Conservation (phyloP, 78 protist genomes). For the Anaeramoeba flamelloides region DNA sequence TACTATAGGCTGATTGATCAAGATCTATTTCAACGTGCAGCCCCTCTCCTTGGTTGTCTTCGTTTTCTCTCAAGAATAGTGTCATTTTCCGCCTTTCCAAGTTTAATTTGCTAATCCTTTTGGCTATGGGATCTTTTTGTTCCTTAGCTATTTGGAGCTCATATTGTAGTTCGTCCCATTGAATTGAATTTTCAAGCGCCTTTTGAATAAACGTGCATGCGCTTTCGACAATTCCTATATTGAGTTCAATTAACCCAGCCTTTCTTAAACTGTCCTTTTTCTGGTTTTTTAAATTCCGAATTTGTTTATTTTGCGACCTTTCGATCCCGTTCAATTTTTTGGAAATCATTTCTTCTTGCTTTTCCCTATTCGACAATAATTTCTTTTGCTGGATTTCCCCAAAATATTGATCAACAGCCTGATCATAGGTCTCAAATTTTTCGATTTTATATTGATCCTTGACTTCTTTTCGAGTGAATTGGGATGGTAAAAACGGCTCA, state of each 20-base stretch:
- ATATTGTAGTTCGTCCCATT: conserved; percentile 54
- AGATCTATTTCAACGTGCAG: conserved; percentile 57
- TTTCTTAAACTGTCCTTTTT: conserved; percentile 19
- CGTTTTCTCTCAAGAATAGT: conserved; percentile 15
- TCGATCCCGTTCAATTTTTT: conserved; percentile 47
- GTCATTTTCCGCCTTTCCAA: conserved; percentile 31
- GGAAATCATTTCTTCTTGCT: conserved; percentile 32
- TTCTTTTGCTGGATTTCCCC: conserved; percentile 43
- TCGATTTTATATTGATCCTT: neutral
- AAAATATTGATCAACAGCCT: conserved; percentile 72
- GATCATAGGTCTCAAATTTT: conserved; percentile 34
- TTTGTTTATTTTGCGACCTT: conserved; percentile 41
- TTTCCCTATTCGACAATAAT: conserved; percentile 36
- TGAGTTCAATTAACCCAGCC: conserved; percentile 39
- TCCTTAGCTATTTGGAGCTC: conserved; percentile 8
- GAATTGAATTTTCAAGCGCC: conserved; percentile 34
- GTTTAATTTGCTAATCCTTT: conserved; percentile 36
- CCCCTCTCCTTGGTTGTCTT: conserved; percentile 25
- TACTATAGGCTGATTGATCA: conserved; percentile 50
- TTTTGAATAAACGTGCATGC: conserved; percentile 38
- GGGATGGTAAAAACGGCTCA: neutral
- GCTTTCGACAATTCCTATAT: conserved; percentile 38
- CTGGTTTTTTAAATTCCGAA: conserved; percentile 31
- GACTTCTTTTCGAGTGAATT: neutral
- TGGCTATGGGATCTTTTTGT: conserved; percentile 43